phyloP scores from a whole-genome alignment of 2,329 filamentous ascomycete genomes.

The Coniosporium tulheliwenetii region DNA sequence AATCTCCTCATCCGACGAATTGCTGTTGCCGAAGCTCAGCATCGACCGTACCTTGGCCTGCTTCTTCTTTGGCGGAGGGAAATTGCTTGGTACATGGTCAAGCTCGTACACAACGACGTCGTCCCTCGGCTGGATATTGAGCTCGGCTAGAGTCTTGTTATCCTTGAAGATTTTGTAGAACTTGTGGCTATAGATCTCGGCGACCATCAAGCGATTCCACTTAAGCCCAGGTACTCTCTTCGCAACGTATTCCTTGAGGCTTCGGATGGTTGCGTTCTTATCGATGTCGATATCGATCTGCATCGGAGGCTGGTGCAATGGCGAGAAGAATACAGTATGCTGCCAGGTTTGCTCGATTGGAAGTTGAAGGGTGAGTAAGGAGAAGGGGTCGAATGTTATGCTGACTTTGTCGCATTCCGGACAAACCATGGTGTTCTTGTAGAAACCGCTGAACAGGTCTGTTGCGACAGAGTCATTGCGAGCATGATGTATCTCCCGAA shows the following conservation, averaged over 20 bases:
- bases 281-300: conserved; percentile 65
- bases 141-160: conserved; percentile 49
- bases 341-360: conserved; percentile 75
- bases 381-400: conserved; percentile 98
- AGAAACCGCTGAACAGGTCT: conserved; percentile 92
- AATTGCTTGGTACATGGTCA: conserved; percentile 65
- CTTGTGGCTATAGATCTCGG: conserved; percentile 67
- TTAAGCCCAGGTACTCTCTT: conserved; percentile 35
- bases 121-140: conserved; percentile 45
- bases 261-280: conserved; percentile 54
- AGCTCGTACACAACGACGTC: conserved; percentile 63
- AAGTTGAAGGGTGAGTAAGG: conserved; percentile 78
- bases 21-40: conserved; percentile 30
- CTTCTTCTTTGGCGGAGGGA: conserved; percentile 40
- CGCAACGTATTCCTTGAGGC: conserved; percentile 48
- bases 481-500: conserved; percentile 81
- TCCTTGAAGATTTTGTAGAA: conserved; percentile 84
- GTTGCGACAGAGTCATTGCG: conserved; percentile 92
- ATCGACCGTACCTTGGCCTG: conserved; percentile 30
- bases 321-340: conserved; percentile 61
- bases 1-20: conserved; percentile 27
- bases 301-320: conserved; percentile 55
- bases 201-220: conserved; percentile 53
- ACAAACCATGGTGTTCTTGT: conserved; percentile 93
- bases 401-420: conserved; percentile 86